Percentiles rank a stretch among this genome's conserved stretches.
Conservation (phyloP, 2,329 filamentous ascomycete species). For the Xylariaceae sp. region DNA sequence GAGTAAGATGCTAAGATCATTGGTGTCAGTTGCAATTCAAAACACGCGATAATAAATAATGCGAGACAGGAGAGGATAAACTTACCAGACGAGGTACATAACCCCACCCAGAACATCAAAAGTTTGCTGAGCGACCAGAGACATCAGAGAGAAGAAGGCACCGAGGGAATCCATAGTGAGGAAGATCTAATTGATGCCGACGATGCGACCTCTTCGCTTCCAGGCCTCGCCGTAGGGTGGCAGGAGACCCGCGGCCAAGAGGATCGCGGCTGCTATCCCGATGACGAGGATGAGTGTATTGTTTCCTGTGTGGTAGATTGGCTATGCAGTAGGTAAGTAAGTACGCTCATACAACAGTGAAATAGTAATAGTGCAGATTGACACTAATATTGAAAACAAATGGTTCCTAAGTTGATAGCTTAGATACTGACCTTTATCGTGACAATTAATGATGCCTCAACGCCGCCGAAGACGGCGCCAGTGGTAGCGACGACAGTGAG, state of each 20-base stretch:
- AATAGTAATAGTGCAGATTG: too few relatives aligned
- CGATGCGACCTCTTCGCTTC: constrained; percentile 57
- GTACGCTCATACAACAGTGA: too few relatives aligned
- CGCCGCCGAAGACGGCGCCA: constrained; percentile 44
- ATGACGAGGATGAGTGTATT: constrained; percentile 52
- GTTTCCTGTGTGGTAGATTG: constrained; percentile 50
- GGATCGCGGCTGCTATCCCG: constrained; percentile 54
- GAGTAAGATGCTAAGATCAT: constrained; percentile 43
- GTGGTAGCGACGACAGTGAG: constrained; percentile 37
- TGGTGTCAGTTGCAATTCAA: too few relatives aligned
- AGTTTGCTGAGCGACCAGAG: constrained; percentile 56
- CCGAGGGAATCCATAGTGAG: constrained; percentile 57
- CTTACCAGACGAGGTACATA: constrained; percentile 58
- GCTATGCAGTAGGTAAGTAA: constrained; percentile 31
- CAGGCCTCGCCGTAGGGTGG: constrained; percentile 60
- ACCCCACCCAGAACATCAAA: constrained; percentile 60
- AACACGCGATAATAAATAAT: too few relatives aligned
- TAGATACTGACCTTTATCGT: constrained; percentile 47
- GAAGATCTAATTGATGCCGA: constrained; percentile 59
- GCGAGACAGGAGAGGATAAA: constrained; percentile 4
- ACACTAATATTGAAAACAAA: too few relatives aligned
- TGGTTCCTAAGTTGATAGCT: too few relatives aligned
- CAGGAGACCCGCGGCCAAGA: constrained; percentile 54
- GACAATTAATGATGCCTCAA: constrained; percentile 54
- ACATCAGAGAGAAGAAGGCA: constrained; percentile 61